Evolutionary conservation across 1,284 basidiomycete genomes (phyloP).

Genomic region (Cryptococcus maquisensis): DNA sequence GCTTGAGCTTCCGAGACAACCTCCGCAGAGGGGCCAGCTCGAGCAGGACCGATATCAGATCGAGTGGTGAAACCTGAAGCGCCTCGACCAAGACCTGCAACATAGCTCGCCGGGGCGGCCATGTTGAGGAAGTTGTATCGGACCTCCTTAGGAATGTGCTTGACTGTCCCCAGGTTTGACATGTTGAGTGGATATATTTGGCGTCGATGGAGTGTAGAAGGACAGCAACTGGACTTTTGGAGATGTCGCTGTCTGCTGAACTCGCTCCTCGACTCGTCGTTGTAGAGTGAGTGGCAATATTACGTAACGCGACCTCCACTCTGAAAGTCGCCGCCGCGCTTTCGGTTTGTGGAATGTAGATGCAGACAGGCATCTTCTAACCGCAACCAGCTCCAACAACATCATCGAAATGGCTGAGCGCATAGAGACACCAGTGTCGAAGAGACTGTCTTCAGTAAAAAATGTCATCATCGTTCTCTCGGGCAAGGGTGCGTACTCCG

Average conservation of each 20-base stretch:
- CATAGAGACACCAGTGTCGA: conserved; percentile 55
- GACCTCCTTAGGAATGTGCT: conserved; percentile 43
- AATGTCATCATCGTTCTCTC: conserved; percentile 90
- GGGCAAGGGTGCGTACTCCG: conserved; percentile 61
- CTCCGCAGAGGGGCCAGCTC: conserved; percentile 88
- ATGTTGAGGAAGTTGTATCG: conserved; percentile 46
- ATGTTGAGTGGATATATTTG: conserved; percentile 19
- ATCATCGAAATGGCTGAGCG: conserved; percentile 25
- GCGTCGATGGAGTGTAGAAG: not conserved
- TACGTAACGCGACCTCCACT: conserved; percentile 17
- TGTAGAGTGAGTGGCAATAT: conserved; percentile 1
- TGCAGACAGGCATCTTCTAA: not conserved
- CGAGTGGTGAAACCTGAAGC: conserved; percentile 98
- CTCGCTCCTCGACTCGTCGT: too few relatives aligned
- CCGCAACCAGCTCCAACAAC: not conserved
- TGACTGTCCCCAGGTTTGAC: conserved; percentile 44
- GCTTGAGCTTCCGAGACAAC: conserved; percentile 81
- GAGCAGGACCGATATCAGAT: conserved; percentile 96
- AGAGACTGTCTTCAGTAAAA: conserved; percentile 67
- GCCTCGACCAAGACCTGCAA: conserved; percentile 92
- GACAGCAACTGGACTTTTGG: not conserved
- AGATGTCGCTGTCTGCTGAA: too few relatives aligned
- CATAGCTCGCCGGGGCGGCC: conserved; percentile 88
- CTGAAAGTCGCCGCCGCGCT: conserved; percentile 2
- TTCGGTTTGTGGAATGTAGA: not conserved